Percentiles rank a stretch among this genome's conserved stretches.
Conservation (phyloP, 2,329 filamentous ascomycete species). For the Alternaria alternata region DNA sequence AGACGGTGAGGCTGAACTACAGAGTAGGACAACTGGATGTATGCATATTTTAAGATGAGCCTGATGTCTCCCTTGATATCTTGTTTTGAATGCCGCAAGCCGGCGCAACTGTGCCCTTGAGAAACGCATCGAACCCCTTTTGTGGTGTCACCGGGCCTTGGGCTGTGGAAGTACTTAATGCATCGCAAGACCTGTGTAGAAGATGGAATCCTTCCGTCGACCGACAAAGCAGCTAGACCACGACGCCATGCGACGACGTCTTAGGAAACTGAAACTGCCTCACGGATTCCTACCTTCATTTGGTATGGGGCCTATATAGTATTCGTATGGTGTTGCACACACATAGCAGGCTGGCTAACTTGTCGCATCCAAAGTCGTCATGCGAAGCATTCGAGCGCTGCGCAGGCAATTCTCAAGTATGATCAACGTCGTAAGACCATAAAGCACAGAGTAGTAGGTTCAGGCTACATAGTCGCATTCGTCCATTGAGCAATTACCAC, state of each 20-base stretch:
- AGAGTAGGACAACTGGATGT: not conserved
- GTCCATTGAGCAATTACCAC: not conserved
- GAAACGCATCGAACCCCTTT: not conserved
- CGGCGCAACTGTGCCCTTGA: not conserved
- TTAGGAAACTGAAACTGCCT: constrained; percentile 2
- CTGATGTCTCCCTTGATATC: not conserved
- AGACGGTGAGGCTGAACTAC: not conserved
- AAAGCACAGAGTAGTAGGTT: not conserved
- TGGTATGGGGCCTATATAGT: not conserved
- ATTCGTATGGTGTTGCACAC: constrained; percentile 1
- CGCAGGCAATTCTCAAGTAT: not conserved
- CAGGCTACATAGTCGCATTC: not conserved
- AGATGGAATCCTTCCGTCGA: not conserved
- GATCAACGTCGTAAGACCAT: not conserved
- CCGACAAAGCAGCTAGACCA: not conserved
- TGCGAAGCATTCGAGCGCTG: not conserved
- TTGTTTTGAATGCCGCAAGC: not conserved
- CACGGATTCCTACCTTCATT: not conserved
- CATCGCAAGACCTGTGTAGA: not conserved
- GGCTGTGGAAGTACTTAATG: not conserved
- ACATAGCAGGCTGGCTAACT: not conserved
- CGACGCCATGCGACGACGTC: not conserved
- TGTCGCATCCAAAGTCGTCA: not conserved
- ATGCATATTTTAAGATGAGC: not conserved
- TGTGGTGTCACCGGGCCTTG: not conserved